Conservation (phyloP, 1,284 basidiomycete species). For the Phellinidium pouzarii region DNA sequence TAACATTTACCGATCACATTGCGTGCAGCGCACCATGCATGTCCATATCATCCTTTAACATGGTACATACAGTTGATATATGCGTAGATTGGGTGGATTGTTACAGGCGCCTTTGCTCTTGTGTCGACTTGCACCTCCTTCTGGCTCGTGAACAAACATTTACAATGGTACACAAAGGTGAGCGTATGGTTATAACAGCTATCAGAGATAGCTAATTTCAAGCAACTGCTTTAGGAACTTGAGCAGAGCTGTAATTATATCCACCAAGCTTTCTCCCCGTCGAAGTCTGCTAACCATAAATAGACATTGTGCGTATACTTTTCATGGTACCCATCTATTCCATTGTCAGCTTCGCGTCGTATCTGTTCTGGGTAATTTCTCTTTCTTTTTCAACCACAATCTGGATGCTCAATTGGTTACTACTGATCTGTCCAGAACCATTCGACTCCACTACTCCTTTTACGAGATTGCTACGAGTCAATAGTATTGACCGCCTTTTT, state of each 20-base stretch:
- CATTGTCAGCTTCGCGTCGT: conserved; percentile 59
- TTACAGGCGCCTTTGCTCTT: conserved; percentile 55
- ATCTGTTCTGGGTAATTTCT: conserved; percentile 59
- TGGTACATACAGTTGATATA: background rate
- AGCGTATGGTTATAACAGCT: conserved; percentile 22
- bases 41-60: background rate
- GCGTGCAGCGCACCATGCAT: conserved; percentile 14
- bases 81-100: conserved; percentile 63
- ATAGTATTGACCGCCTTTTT: conserved; percentile 73
- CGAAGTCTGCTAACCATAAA: conserved; percentile 24
- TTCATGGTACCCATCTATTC: conserved; percentile 79
- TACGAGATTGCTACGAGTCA: conserved; percentile 65
- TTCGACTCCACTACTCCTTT: conserved; percentile 53
- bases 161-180: conserved; percentile 69
- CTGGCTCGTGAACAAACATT: conserved; percentile 69
- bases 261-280: conserved; percentile 9
- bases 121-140: conserved; percentile 50
- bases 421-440: conserved; percentile 41
- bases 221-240: conserved; percentile 41
- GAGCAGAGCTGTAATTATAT: conserved; percentile 54
- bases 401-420: conserved; percentile 13
- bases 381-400: conserved; percentile 27
- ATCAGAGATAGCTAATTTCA: background rate
- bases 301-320: conserved; percentile 66
- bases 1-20: background rate